Evolutionary conservation across 257 asterid genomes (phyloP).

Genomic region (Avicennia marina): DNA sequence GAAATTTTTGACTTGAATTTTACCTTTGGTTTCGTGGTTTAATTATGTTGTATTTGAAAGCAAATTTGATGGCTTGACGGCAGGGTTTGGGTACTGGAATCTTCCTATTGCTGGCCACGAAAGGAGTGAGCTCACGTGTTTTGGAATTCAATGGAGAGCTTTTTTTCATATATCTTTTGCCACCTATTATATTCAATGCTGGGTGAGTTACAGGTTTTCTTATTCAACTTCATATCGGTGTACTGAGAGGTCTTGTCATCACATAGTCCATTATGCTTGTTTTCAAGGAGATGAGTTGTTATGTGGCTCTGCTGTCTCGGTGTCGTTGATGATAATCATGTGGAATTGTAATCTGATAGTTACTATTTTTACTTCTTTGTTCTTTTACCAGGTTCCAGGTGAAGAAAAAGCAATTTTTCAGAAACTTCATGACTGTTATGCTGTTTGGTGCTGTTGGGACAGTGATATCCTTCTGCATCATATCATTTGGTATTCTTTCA

Average conservation of each 20-base stretch:
- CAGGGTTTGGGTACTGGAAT: constrained; percentile 65
- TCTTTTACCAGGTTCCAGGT: constrained; percentile 57
- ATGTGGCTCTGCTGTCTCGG: too few relatives aligned
- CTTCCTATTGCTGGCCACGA: constrained; percentile 35
- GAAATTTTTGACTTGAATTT: background rate
- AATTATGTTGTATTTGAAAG: background rate
- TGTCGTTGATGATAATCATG: too few relatives aligned
- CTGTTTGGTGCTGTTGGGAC: constrained; percentile 80
- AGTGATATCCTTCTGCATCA: constrained; percentile 60
- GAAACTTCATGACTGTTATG: constrained; percentile 48
- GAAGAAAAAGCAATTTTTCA: constrained; percentile 71
- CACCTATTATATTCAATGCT: constrained; percentile 84
- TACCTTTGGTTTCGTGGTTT: background rate
- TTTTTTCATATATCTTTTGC: constrained; percentile 72
- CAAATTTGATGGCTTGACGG: constrained; percentile 3
- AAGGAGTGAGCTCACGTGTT: constrained; percentile 51
- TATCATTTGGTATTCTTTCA: constrained; percentile 55
- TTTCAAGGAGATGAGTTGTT: too few relatives aligned
- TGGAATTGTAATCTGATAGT: background rate
- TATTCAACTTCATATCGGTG: too few relatives aligned
- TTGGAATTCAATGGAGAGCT: constrained; percentile 64
- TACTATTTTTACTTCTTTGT: background rate
- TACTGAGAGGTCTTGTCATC: too few relatives aligned
- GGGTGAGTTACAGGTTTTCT: constrained; percentile 41
- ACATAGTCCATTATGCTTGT: too few relatives aligned